Conservation (phyloP, 2,329 filamentous ascomycete genomes). For the Talaromyces pinophilus region DNA sequence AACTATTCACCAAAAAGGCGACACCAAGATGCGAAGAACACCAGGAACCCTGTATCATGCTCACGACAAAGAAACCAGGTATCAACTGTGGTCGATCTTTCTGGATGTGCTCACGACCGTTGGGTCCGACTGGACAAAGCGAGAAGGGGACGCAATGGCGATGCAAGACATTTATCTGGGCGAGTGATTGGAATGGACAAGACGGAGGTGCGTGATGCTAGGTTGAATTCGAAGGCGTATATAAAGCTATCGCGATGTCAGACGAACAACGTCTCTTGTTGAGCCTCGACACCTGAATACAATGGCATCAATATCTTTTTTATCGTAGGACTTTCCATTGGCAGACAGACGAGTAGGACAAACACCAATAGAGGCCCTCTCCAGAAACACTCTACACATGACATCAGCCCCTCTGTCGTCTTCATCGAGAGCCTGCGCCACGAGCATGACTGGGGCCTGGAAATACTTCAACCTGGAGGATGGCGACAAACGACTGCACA, state of each 20-base stretch:
- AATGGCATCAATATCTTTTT: not conserved
- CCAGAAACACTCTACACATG: not conserved
- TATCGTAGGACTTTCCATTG: not conserved
- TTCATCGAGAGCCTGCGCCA: not conserved
- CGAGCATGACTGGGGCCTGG: not conserved
- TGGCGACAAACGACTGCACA: not conserved
- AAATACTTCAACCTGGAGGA: not conserved
- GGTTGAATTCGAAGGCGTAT: not conserved
- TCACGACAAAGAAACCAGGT: slow-evolving; percentile 85
- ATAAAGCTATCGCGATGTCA: not conserved
- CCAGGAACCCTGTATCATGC: slow-evolving; percentile 77
- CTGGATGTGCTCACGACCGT: slow-evolving; percentile 71
- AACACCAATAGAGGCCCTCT: not conserved
- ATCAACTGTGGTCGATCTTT: slow-evolving; percentile 71
- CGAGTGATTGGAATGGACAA: slow-evolving; percentile 59
- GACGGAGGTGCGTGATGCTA: not conserved
- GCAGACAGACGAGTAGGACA: not conserved
- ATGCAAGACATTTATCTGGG: slow-evolving; percentile 80
- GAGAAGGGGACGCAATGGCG: slow-evolving; percentile 84
- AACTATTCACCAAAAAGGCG: slow-evolving; percentile 72
- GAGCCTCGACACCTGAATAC: not conserved
- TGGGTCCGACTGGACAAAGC: slow-evolving; percentile 82
- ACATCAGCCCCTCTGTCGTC: not conserved
- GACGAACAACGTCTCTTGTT: not conserved
- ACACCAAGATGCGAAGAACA: slow-evolving; percentile 80